phyloP scores from a whole-genome alignment of 129 eudicot species.

The Pittosporum tobira region DNA sequence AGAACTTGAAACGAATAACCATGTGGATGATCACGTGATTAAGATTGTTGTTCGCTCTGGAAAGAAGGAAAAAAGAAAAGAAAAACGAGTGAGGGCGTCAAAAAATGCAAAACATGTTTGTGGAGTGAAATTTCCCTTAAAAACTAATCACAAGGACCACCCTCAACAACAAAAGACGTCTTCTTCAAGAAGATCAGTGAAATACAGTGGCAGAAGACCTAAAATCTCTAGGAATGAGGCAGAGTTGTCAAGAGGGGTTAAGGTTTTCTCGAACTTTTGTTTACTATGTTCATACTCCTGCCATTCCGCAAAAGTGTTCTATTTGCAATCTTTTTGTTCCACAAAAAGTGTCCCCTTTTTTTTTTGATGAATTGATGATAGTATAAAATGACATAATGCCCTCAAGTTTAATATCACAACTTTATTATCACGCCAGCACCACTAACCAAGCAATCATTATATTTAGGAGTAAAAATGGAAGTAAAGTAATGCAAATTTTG shows the following conservation, averaged over 20 bases:
- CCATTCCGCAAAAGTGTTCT: no score
- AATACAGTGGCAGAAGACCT: constrained; percentile 26
- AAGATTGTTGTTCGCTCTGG: constrained; percentile 46
- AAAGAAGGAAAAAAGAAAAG: constrained; percentile 58
- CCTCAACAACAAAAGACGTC: constrained; percentile 20
- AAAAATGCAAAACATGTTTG: constrained; percentile 23
- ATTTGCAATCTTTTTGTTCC: no score
- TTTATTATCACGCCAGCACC: no score
- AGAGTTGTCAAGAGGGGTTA: constrained; percentile 65
- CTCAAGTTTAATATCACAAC: no score
- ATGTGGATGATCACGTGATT: constrained; percentile 14
- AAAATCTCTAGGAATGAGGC: constrained; percentile 69
- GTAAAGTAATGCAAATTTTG: no score
- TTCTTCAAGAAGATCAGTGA: constrained; percentile 23
- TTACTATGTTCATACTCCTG: no score
- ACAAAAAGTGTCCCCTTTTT: background rate
- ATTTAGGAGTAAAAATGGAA: no score
- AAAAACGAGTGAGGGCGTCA: constrained; percentile 30
- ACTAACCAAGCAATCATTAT: no score
- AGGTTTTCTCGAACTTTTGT: constrained; percentile 54
- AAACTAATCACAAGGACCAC: constrained; percentile 17
- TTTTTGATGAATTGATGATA: no score
- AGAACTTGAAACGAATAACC: constrained; percentile 7
- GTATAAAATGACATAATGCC: no score
- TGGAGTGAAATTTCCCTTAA: constrained; percentile 16